phyloP scores from a whole-genome alignment of 2,329 filamentous ascomycete genomes.

The Lachnellula hyalina region DNA sequence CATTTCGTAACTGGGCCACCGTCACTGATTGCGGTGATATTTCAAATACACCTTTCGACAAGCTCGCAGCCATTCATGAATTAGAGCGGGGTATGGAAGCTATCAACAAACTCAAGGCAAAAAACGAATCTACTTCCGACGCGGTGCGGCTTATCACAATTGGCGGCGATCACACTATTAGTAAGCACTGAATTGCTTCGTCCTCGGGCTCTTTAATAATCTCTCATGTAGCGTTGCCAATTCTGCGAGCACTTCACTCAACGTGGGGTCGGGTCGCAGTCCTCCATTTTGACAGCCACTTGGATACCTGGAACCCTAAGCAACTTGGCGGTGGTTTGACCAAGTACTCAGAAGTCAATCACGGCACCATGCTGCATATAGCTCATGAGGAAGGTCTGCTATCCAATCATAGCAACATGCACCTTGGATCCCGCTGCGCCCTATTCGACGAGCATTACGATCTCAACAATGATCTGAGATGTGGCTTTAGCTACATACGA shows the following conservation, averaged over 20 bases:
- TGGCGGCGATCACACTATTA: constrained; percentile 31
- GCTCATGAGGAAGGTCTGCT: constrained; percentile 30
- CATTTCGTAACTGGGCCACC: constrained; percentile 26
- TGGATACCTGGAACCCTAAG: constrained; percentile 29
- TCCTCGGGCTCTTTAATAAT: not conserved
- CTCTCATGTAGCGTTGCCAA: constrained; percentile 22
- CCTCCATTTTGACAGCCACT: constrained; percentile 29
- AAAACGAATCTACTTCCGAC: constrained; percentile 24
- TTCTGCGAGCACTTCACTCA: constrained; percentile 26
- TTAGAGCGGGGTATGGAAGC: constrained; percentile 27
- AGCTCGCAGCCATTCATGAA: constrained; percentile 25
- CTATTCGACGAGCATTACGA: constrained; percentile 26
- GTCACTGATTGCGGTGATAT: constrained; percentile 30
- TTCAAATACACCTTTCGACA: constrained; percentile 28
- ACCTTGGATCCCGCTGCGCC: constrained; percentile 26
- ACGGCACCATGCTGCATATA: constrained; percentile 32
- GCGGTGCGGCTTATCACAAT: constrained; percentile 26
- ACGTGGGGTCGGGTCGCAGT: constrained; percentile 29
- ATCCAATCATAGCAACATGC: constrained; percentile 29
- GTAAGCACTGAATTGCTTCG: constrained; percentile 7
- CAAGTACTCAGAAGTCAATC: constrained; percentile 28
- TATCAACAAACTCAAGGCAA: constrained; percentile 19
- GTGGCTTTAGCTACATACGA: constrained; percentile 27
- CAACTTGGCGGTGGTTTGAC: constrained; percentile 27
- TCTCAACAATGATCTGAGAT: constrained; percentile 28